phyloP scores from a whole-genome alignment of 257 asterid species.

The Solanum gandarillasii region DNA sequence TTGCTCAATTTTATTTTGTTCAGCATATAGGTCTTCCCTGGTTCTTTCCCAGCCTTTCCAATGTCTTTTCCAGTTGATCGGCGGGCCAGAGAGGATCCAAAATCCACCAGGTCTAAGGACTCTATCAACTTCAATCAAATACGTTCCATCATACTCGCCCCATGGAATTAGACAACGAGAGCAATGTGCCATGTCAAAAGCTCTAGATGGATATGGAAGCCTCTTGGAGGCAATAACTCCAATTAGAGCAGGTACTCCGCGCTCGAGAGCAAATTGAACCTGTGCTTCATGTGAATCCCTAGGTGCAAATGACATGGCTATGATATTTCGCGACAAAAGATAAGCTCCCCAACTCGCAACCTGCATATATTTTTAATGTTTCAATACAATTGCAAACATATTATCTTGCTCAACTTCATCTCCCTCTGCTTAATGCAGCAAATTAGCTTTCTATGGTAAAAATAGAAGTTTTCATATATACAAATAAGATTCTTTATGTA shows the following conservation, averaged over 20 bases:
- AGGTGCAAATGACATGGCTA: slow-evolving; percentile 89
- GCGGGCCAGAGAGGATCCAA: slow-evolving; percentile 94
- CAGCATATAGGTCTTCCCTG: slow-evolving; percentile 57
- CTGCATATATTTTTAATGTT: slow-evolving; percentile 9
- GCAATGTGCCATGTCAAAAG: slow-evolving; percentile 92
- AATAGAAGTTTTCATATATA: background rate
- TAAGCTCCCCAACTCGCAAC: slow-evolving; percentile 98
- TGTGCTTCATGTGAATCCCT: slow-evolving; percentile 89
- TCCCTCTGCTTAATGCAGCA: background rate
- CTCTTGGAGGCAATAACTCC: slow-evolving; percentile 89
- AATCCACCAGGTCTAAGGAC: slow-evolving; percentile 80
- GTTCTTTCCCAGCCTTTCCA: slow-evolving; percentile 81
- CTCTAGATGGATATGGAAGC: slow-evolving; percentile 83
- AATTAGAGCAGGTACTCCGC: slow-evolving; percentile 90
- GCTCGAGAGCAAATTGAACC: slow-evolving; percentile 77
- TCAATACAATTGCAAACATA: no score
- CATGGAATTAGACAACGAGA: slow-evolving; percentile 94
- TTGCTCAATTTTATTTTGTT: slow-evolving; percentile 63
- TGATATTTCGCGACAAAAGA: slow-evolving; percentile 54
- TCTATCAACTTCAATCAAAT: slow-evolving; percentile 74
- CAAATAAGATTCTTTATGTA: background rate
- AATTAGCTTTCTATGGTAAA: background rate
- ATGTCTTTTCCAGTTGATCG: slow-evolving; percentile 65
- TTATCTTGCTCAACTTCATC: background rate
- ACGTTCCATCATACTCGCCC: slow-evolving; percentile 71